Evolutionary conservation across 108 stramenopile species (phyloP).

Genomic region (Pinguiococcus pyrenoidosus): DNA sequence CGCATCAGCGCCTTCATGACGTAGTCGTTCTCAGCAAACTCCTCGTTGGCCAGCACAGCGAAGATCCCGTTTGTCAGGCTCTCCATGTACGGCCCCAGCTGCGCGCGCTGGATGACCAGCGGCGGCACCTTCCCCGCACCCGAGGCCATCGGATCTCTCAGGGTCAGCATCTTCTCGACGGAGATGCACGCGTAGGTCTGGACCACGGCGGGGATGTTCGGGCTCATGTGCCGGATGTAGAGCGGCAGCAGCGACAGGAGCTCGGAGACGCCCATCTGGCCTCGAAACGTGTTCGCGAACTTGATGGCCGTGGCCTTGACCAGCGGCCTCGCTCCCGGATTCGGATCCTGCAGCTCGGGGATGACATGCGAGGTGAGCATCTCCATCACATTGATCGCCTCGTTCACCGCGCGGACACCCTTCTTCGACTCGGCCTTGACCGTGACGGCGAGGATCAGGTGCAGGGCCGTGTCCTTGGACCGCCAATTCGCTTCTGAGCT

Average conservation of each 20-base stretch:
- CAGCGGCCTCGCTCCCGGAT: slow-evolving; percentile 59
- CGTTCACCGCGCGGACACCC: slow-evolving; percentile 74
- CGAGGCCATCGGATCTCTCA: slow-evolving; percentile 13
- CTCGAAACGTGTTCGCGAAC: slow-evolving; percentile 86
- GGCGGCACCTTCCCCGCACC: slow-evolving; percentile 7
- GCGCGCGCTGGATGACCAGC: slow-evolving; percentile 49
- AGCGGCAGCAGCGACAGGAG: slow-evolving; percentile 57
- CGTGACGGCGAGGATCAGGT: slow-evolving; percentile 77
- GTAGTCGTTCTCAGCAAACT: slow-evolving; percentile 82
- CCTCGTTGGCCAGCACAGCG: slow-evolving; percentile 59
- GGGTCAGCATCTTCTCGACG: slow-evolving; percentile 68
- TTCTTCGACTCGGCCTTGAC: slow-evolving; percentile 59
- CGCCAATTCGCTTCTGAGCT: slow-evolving; percentile 58
- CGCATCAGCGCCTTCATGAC: slow-evolving; percentile 96
- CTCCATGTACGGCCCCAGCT: slow-evolving; percentile 60
- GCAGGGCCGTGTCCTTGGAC: slow-evolving; percentile 80
- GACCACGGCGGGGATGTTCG: slow-evolving; percentile 59
- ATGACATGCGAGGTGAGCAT: slow-evolving; percentile 63
- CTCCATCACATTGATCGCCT: slow-evolving; percentile 64
- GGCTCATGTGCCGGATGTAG: slow-evolving; percentile 52
- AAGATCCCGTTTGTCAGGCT: slow-evolving; percentile 71
- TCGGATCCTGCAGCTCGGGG: slow-evolving; percentile 66
- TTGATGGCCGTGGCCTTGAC: slow-evolving; percentile 79
- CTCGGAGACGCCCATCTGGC: slow-evolving; percentile 56
- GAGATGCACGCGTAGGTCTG: slow-evolving; percentile 83